phyloP scores from a whole-genome alignment of 2,329 filamentous ascomycete species.

The Raffaelea arxii region DNA sequence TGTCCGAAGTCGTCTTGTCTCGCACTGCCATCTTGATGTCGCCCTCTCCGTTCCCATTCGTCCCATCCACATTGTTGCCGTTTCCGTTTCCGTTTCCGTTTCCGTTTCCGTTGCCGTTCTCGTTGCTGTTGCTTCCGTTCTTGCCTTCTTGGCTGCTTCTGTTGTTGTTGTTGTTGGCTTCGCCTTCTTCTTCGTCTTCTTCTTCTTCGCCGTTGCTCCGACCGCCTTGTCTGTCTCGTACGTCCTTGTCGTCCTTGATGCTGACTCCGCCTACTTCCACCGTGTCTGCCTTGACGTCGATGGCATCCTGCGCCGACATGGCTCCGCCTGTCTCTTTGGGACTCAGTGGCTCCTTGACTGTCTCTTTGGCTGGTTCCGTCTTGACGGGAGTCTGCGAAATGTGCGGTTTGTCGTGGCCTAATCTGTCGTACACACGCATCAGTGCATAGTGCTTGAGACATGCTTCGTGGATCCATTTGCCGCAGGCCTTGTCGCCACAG shows the following conservation, averaged over 20 bases:
- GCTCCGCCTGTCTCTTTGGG: slow-evolving; percentile 41
- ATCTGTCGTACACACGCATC: slow-evolving; percentile 35
- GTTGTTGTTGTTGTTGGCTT: slow-evolving; percentile 5
- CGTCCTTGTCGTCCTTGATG: background rate
- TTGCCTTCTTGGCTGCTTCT: slow-evolving; percentile 1
- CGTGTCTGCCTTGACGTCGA: slow-evolving; percentile 40
- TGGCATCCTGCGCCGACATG: slow-evolving; percentile 38
- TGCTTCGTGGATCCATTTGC: slow-evolving; percentile 53
- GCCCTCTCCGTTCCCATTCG: slow-evolving; percentile 13
- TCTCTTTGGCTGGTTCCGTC: slow-evolving; percentile 14
- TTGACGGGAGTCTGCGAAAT: slow-evolving; percentile 24
- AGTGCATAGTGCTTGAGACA: slow-evolving; percentile 50
- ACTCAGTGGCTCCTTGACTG: slow-evolving; percentile 37
- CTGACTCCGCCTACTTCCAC: slow-evolving; percentile 15
- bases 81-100: slow-evolving; percentile 3
- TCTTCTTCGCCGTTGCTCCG: background rate
- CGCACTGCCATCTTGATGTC: background rate
- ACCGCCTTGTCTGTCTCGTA: background rate
- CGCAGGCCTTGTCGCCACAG: slow-evolving; percentile 44
- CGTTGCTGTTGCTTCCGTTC: slow-evolving; percentile 12
- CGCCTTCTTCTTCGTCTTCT: background rate
- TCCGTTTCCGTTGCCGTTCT: slow-evolving; percentile 13
- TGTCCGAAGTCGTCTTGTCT: background rate
- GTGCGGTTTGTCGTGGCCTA: slow-evolving; percentile 43
- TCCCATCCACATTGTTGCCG: background rate